Percentiles rank a stretch among this genome's conserved stretches.
Conservation (phyloP, 2,329 filamentous ascomycete genomes). For the Pseudogymnoascus sp. region DNA sequence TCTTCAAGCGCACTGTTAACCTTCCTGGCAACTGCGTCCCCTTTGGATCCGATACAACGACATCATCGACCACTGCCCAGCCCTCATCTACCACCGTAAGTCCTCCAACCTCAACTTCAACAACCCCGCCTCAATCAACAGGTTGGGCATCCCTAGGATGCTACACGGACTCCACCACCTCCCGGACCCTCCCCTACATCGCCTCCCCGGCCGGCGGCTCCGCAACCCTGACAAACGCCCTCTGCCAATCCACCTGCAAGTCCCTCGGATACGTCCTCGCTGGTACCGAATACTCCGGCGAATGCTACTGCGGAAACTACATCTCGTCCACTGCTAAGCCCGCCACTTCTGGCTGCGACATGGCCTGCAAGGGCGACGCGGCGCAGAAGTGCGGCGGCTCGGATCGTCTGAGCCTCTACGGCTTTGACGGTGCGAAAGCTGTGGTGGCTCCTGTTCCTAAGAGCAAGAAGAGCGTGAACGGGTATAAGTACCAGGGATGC, state of each 20-base stretch:
- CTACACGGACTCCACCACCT: constrained; percentile 7
- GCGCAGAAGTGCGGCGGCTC: constrained; percentile 15
- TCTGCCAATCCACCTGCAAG: constrained; percentile 40
- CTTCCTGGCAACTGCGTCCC: constrained; percentile 38
- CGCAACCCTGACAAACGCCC: constrained; percentile 28
- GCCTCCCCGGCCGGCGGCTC: background rate
- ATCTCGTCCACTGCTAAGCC: background rate
- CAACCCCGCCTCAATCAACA: constrained; percentile 1
- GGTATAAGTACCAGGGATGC: background rate
- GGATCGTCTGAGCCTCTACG: constrained; percentile 13
- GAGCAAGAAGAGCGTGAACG: background rate
- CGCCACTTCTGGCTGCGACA: constrained; percentile 16
- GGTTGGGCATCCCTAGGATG: constrained; percentile 11
- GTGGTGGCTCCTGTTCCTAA: background rate
- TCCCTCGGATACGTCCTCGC: constrained; percentile 35
- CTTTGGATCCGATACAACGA: constrained; percentile 26
- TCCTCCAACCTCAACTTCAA: constrained; percentile 26
- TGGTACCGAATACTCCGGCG: constrained; percentile 26
- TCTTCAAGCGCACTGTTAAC: constrained; percentile 41
- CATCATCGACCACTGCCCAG: constrained; percentile 6
- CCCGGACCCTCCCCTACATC: constrained; percentile 19
- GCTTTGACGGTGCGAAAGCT: background rate
- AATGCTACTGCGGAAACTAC: constrained; percentile 11
- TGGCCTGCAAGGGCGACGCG: constrained; percentile 15
- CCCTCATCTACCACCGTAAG: constrained; percentile 7